Base-by-base conservation (phyloP, 768 basidiomycete species). In the Boletus fagicola region DNA sequence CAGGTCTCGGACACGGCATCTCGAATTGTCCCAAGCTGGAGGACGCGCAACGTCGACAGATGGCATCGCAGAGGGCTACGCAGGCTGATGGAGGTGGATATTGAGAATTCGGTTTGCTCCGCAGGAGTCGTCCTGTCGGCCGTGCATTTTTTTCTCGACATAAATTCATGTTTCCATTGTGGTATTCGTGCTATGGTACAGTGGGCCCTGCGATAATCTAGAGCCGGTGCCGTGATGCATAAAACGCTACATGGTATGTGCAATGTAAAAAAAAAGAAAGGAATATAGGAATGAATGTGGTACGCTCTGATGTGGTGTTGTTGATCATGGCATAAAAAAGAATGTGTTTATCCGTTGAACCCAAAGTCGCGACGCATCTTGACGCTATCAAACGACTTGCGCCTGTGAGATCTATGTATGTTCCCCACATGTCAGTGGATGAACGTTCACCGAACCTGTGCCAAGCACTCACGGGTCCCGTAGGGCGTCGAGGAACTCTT, bases 21-120 rank as follows among this genome's bases (percentile, higher is more conserved):
- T 86, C 88, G 9, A 95, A 95, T 67, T 99, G 97, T 68, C 97
- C 97, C 20, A 99, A 98, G 74, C 77, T 97, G 60, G 95, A 98
- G 73, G 97, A 99, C 63, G 83, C 86, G 0, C 93, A 97, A 68
- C 79, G 95, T 51, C 76, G 97, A 65, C 89, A 90, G 72, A 88
- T 95, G 83, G 94, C 94, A 12, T 86, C 90, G 24, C 93, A 96
- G 66, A 77, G 92, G 43, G 81, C 81, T 48, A 76, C 77, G 11
- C 84, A 91, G 49, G 84, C 79, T 43, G 87, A 83, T 48, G 91
- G 81, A 16, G 74, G 75, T 54, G 79, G 76, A 44, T 68, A 65
- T 56, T 68, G 57, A 42, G 9, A 3, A 22, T 16, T 28, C 26
- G 5, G 1, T 33, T 45, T 13, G 2, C 26, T 16, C n/a, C 40